Base-by-base conservation (phyloP, 495 filamentous ascomycete species). In the Daldinia bambusicola region DNA sequence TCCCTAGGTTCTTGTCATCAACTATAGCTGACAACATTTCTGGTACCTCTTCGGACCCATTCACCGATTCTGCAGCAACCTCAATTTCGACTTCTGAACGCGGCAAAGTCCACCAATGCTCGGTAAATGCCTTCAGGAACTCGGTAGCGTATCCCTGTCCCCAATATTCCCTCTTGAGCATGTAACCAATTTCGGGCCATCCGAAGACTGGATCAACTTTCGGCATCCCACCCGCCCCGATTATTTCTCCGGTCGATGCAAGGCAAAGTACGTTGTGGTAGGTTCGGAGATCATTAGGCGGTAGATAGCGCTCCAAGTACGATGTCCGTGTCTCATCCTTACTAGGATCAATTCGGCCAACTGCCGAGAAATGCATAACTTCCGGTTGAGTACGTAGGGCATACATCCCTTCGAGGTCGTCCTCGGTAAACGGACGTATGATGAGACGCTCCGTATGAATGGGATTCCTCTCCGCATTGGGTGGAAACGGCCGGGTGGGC, bases 301-400 rank as follows among this genome's bases (percentile, higher is more conserved):
- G 67, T 18, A 81, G 26, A 58, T 72, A 82, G 1, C 66, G 69
- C 22, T 69, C 70, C 34, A 81, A 74, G 8, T 75, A 72, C 1
- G 16, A 20, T n/a, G 72, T 74, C 16, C 77, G 77, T 20, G 84
- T 83, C 45, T 77, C 70, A 22, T 77, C 78, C 66, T 82, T 76
- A 66, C 75, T 68, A 7, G 60, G 32, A 61, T 86, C 85, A 9
- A 77, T 69, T 13, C 55, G 56, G 6, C 80, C 81, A n/a, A 51
- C 13, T 0, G n/a, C 20, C 4, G 83, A 83, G 77, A 78, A 85
- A 20, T 55, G 64, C 84, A 87, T 86, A 40, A 86, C 82, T 71
- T 86, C 84, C 4, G 81, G 79, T 71, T 87, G 82, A 22, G 71
- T 80, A 18, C 84, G 84, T 5, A 87, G 61, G 12, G 51, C 55